phyloP scores from a whole-genome alignment of 1,139 yeast genomes.

The Zygosaccharomyces pseudobailii region DNA sequence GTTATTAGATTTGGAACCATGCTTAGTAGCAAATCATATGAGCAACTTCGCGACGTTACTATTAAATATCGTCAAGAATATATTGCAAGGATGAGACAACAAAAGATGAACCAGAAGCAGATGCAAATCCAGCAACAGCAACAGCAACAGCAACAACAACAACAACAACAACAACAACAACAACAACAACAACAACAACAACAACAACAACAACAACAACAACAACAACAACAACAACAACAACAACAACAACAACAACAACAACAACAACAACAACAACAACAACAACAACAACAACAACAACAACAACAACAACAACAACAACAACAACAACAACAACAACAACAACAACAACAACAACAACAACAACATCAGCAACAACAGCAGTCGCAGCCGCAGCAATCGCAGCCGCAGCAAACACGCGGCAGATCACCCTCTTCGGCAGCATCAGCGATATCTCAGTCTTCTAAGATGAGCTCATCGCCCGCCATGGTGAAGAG shows the following conservation, averaged over 20 bases:
- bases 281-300: too few species aligned
- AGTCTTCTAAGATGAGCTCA: conserved; percentile 8
- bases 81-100: conserved; percentile 39
- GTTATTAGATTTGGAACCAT: conserved; percentile 87
- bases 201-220: too few species aligned
- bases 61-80: conserved; percentile 50
- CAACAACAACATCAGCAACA: too few species aligned
- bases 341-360: too few species aligned
- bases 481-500: conserved; percentile 8
- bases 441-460: conserved; percentile 8
- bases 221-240: too few species aligned
- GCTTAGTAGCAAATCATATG: conserved; percentile 83
- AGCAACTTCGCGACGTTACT: conserved; percentile 48
- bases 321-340: too few species aligned
- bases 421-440: conserved; percentile 9
- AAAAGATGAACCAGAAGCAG: conserved; percentile 33
- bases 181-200: too few species aligned
- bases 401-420: conserved; percentile 9
- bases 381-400: too few species aligned
- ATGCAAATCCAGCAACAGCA: conserved; percentile 29
- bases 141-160: conserved; percentile 28
- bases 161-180: conserved; percentile 9
- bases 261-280: too few species aligned
- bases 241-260: too few species aligned
- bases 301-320: too few species aligned